Conservation (phyloP, 768 basidiomycete species). For the Calocera viscosa region DNA sequence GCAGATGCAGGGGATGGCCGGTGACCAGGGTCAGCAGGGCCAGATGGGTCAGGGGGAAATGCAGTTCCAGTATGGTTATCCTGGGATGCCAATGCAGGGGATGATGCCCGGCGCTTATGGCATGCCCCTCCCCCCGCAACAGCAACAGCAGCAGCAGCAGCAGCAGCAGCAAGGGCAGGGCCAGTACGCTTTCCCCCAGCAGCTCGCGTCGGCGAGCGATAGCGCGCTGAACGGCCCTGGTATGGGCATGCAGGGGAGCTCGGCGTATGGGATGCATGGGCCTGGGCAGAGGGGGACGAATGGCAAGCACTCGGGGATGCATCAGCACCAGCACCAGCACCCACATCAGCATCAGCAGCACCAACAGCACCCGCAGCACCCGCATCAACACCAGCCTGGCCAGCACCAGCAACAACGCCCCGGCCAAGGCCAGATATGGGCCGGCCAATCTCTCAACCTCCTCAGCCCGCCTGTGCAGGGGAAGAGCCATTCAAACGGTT, state of each 20-base stretch:
- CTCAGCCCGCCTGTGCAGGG: not conserved
- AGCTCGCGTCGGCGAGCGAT: too few relatives aligned
- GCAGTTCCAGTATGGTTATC: not conserved
- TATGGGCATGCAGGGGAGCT: too few relatives aligned
- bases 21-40: not conserved
- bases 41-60: constrained; percentile 13
- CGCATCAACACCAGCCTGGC: not conserved
- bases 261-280: too few relatives aligned
- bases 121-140: too few relatives aligned
- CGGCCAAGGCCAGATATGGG: not conserved
- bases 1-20: not conserved
- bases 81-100: not conserved
- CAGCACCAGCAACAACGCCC: not conserved
- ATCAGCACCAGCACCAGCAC: constrained; percentile 14
- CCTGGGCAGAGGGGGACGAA: too few relatives aligned
- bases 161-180: too few relatives aligned
- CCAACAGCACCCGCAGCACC: constrained; percentile 22
- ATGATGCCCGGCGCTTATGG: too few relatives aligned
- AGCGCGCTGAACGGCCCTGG: too few relatives aligned
- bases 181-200: too few relatives aligned
- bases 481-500: not conserved
- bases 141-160: too few relatives aligned
- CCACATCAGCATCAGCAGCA: constrained; percentile 12
- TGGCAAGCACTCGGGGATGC: too few relatives aligned
- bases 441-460: not conserved